Percentiles rank a stretch among this genome's conserved stretches.
Conservation (phyloP, 2,329 filamentous ascomycete species). For the Beauveria pseudobassiana region DNA sequence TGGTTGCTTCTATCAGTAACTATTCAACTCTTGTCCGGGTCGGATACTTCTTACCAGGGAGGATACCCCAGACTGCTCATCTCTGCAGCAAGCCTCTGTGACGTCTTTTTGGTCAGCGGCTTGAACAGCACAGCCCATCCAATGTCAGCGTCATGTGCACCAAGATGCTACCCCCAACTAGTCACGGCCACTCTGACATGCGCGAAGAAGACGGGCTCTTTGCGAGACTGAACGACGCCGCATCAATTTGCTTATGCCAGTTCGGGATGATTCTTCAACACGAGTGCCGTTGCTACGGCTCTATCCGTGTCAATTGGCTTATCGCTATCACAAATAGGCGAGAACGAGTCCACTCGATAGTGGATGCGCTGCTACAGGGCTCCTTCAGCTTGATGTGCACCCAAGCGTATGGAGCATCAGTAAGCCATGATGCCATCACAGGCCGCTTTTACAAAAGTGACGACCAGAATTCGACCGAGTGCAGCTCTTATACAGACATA, state of each 20-base stretch:
- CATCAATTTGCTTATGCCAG: not conserved
- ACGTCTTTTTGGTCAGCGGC: conserved; percentile 1
- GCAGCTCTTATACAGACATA: not conserved
- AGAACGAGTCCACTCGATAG: not conserved
- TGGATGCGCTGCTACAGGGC: not conserved
- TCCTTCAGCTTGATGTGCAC: not conserved
- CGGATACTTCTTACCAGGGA: not conserved
- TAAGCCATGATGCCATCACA: conserved; percentile 1
- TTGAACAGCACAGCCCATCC: not conserved
- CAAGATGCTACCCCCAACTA: not conserved
- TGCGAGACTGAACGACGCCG: not conserved
- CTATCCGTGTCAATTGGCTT: not conserved
- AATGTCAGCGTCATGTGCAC: not conserved
- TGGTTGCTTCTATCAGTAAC: not conserved
- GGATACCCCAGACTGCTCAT: not conserved
- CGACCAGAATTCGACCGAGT: not conserved
- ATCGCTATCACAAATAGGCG: not conserved
- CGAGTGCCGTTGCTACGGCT: not conserved
- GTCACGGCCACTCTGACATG: not conserved
- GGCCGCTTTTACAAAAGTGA: not conserved
- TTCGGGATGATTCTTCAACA: not conserved
- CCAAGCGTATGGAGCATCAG: not conserved
- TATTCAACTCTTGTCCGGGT: not conserved
- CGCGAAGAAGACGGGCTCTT: not conserved
- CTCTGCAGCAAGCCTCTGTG: not conserved